Percentiles rank a stretch among this genome's conserved stretches.
phyloP scores from a whole-genome alignment of 2,329 filamentous ascomycete genomes.

The Alternaria burnsii region DNA sequence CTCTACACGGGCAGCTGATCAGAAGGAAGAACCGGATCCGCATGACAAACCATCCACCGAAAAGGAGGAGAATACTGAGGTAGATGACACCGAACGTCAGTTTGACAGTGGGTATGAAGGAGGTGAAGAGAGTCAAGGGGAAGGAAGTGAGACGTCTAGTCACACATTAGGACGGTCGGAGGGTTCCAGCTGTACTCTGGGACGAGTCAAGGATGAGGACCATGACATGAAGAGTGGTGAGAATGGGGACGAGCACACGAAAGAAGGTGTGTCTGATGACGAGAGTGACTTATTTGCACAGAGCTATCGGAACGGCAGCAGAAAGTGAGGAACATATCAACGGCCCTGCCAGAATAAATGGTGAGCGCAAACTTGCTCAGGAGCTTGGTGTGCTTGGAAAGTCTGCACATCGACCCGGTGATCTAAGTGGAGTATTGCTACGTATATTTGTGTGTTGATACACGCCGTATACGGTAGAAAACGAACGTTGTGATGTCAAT shows the following conservation, averaged over 20 bases:
- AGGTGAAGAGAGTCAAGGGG: neutral
- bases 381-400: neutral
- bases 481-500: too few relatives aligned
- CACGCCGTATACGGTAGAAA: too few relatives aligned
- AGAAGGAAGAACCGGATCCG: rapidly evolving
- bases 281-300: neutral
- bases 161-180: neutral
- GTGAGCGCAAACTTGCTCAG: neutral
- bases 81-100: neutral
- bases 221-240: neutral
- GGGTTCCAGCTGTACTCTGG: neutral
- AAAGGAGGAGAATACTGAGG: rapidly evolving
- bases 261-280: neutral
- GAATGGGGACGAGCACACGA: neutral
- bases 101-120: neutral
- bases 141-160: neutral
- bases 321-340: neutral
- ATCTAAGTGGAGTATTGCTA: too few relatives aligned
- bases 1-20: neutral
- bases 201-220: neutral
- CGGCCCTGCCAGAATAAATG: too few relatives aligned
- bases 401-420: too few relatives aligned
- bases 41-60: neutral
- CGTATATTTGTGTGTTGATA: too few relatives aligned
- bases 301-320: neutral